Evolutionary conservation across 345 rosid genomes (phyloP).

Genomic region (Tarenaya hassleriana): DNA sequence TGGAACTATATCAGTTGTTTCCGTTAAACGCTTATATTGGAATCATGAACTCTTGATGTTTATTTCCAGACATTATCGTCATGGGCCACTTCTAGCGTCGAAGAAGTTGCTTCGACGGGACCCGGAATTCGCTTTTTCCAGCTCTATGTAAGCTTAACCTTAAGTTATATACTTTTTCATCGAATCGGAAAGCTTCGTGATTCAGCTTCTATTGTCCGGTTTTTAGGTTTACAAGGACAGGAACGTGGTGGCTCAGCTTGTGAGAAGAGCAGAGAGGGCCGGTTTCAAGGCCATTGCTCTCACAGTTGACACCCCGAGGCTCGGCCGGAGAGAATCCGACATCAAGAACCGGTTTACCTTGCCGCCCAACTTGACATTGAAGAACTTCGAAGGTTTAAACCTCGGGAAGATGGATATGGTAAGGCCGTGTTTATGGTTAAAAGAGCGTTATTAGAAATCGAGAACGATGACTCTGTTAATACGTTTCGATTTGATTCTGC

Average conservation of each 20-base stretch:
- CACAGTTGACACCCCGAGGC: conserved; percentile 88
- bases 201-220: too few species aligned
- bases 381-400: conserved; percentile 91
- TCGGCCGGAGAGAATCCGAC: conserved; percentile 89
- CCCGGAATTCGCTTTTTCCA: conserved; percentile 86
- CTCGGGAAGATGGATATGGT: conserved; percentile 85
- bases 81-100: conserved; percentile 88
- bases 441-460: too few species aligned
- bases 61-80: conserved; percentile 85
- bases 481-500: too few species aligned
- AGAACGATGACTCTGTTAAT: too few species aligned
- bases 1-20: too few species aligned
- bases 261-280: conserved; percentile 85
- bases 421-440: too few species aligned
- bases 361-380: conserved; percentile 76
- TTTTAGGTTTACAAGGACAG: conserved; percentile 77
- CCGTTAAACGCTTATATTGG: too few species aligned
- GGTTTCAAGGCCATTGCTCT: conserved; percentile 96
- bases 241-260: conserved; percentile 76
- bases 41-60: conserved; percentile 20
- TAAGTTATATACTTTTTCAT: too few species aligned
- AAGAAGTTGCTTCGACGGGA: conserved; percentile 92
- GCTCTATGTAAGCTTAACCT: conserved; percentile 65
- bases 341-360: conserved; percentile 85
- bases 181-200: too few species aligned